These are phyloP conservation scores for Candida ponderosae DNA, from an alignment of 805 yeast genomes.

Conservation along the genomic window DNA sequence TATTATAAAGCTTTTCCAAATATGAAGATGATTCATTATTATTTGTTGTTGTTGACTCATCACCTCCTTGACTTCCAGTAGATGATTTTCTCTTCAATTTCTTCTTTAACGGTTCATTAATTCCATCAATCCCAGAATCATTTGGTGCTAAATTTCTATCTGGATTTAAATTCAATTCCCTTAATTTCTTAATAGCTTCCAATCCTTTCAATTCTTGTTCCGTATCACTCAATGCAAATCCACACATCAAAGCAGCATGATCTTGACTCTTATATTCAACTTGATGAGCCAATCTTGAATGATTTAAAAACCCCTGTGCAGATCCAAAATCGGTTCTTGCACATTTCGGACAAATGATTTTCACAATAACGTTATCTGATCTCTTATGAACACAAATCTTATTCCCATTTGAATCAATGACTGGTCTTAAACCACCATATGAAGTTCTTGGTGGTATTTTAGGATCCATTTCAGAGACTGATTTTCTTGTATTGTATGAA, in stretches of 20 bases:
- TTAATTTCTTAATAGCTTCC: slow-evolving; percentile 27
- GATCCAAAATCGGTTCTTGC: slow-evolving; percentile 62
- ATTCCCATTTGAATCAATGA: slow-evolving; percentile 29
- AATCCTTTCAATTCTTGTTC: slow-evolving; percentile 53
- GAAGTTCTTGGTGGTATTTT: slow-evolving; percentile 28
- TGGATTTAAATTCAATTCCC: slow-evolving; percentile 31
- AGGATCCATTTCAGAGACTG: slow-evolving; percentile 21
- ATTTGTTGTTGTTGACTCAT: background rate
- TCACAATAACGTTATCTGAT: slow-evolving; percentile 64
- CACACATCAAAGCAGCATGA: slow-evolving; percentile 64
- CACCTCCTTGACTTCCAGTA: background rate
- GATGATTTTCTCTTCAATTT: slow-evolving; percentile 5
- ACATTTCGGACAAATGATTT: slow-evolving; percentile 63
- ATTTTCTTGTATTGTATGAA: slow-evolving; percentile 22
- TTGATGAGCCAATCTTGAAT: slow-evolving; percentile 67
- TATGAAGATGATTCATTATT: slow-evolving; percentile 1
- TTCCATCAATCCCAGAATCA: slow-evolving; percentile 1
- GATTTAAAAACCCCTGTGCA: slow-evolving; percentile 77
- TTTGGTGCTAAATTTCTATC: slow-evolving; percentile 27
- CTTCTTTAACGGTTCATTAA: slow-evolving; percentile 12
- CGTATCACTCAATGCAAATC: slow-evolving; percentile 41
- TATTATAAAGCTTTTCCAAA: slow-evolving; percentile 9
- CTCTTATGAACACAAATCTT: slow-evolving; percentile 50
- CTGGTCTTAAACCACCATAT: slow-evolving; percentile 39
- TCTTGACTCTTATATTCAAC: slow-evolving; percentile 66